phyloP scores from a whole-genome alignment of 2,329 filamentous ascomycete genomes.

The Chaetomium sp. region DNA sequence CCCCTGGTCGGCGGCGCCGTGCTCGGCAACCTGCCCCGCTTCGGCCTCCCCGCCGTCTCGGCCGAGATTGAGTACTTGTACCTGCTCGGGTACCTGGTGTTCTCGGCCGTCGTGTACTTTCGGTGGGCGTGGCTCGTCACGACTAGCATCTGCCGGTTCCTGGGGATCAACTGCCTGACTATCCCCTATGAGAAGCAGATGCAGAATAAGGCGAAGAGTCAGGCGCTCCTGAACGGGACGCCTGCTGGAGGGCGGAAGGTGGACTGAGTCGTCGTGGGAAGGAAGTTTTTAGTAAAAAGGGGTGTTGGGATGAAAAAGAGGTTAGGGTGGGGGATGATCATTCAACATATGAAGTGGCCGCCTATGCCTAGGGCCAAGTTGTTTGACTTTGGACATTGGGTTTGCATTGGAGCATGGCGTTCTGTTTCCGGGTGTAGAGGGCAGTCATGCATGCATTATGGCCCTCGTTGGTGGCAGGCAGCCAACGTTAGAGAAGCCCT shows the following conservation, averaged over 20 bases:
- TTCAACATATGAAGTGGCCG: slow-evolving; percentile 9
- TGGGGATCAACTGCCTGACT: slow-evolving; percentile 93
- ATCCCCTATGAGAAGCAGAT: slow-evolving; percentile 68
- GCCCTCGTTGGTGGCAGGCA: slow-evolving; percentile 1
- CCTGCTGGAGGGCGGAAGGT: slow-evolving; percentile 31
- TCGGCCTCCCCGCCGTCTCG: slow-evolving; percentile 70
- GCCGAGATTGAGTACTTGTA: slow-evolving; percentile 74
- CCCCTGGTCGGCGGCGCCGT: slow-evolving; percentile 85
- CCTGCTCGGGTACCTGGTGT: slow-evolving; percentile 79
- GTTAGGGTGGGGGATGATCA: background rate
- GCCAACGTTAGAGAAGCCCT: background rate
- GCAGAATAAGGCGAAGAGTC: slow-evolving; percentile 45
- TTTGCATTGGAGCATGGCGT: slow-evolving; percentile 24
- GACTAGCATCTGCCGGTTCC: slow-evolving; percentile 84
- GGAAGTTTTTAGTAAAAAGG: background rate
- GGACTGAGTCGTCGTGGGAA: slow-evolving; percentile 4
- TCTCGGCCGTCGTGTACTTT: slow-evolving; percentile 83
- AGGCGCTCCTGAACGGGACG: slow-evolving; percentile 37
- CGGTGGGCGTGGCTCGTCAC: slow-evolving; percentile 92
- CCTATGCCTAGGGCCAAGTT: background rate
- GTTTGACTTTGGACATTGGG: slow-evolving; percentile 25
- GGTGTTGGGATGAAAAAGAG: background rate
- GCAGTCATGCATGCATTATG: slow-evolving; percentile 12
- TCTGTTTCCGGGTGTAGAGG: slow-evolving; percentile 15
- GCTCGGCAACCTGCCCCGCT: slow-evolving; percentile 76